Evolutionary conservation across 306 rosid species (phyloP), one percentile per base, ranked within the genome.

Genomic region (Acacia acuminata): DNA sequence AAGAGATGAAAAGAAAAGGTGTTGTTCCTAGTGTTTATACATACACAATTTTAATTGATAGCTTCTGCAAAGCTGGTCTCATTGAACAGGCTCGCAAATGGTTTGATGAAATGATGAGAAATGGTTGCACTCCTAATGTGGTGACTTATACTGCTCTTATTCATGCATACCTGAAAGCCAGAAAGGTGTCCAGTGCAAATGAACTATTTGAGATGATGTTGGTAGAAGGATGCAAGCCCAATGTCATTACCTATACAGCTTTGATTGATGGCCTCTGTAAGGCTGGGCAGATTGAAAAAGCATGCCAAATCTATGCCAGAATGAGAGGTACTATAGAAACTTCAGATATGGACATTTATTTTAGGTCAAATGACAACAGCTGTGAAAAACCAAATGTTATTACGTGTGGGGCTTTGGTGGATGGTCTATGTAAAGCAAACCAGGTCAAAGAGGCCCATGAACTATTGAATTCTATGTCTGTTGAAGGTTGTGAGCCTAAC

Each of bases 351-450:
- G 97, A 90, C 85, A 87, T 83, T 83, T 94, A 94, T 87, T 94
- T 94, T 79, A 89, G 83, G 82, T 78, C 74, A 83, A 84, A 82
- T 27, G 81, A 82, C 80, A 79, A 76, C 43, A 63, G 79, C 75
- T 66, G 75, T 22, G 82, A 85, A 64, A 81, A 77, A 80, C 97
- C 97, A 83, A 92, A 92, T 84, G 89, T 92, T 70, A 77, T 87
- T 78, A 94, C 97, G 14, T 88, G 87, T 82, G 98, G 97, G 82
- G 98, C 98, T 78, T 83, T 94, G 87, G 91, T 94, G 83, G 97
- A 94, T 92, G 98, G 97, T 86, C 90, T 94, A 82, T 94, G 98
- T 85, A 94, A 92, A 89, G 94, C 97, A 44, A 85, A 89, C 86
- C 90, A 85, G 84, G 89, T 91, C 58, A 89, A 87, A 86, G 90